These are phyloP conservation scores for Cutaneotrichosporon sp. DNA, from an alignment of 1,284 basidiomycete genomes.

Conservation along the genomic window DNA sequence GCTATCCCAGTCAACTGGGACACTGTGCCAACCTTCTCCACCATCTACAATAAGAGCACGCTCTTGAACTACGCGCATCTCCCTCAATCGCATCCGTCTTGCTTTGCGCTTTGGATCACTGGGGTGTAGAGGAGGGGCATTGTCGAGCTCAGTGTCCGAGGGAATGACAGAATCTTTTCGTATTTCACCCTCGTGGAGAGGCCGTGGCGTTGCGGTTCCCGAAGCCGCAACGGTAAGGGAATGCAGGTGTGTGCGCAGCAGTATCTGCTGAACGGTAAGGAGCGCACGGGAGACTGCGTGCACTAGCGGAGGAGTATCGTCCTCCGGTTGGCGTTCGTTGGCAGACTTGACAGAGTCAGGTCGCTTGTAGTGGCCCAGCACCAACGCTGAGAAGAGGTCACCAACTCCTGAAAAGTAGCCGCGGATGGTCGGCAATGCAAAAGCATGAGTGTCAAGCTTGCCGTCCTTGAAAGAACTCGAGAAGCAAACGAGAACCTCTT, in stretches of 20 bases:
- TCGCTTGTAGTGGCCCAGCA: slow-evolving; percentile 70
- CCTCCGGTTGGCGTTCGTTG: neutral
- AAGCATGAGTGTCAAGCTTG: slow-evolving; percentile 56
- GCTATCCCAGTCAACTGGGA: slow-evolving; percentile 30
- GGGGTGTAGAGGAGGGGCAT: slow-evolving; percentile 27
- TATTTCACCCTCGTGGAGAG: slow-evolving; percentile 18
- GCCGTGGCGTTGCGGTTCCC: slow-evolving; percentile 28
- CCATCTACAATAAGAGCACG: slow-evolving; percentile 47
- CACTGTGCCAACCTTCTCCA: slow-evolving; percentile 37
- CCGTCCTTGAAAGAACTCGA: slow-evolving; percentile 41
- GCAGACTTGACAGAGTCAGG: neutral
- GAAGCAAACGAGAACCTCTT: slow-evolving; percentile 67
- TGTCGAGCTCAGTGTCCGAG: slow-evolving; percentile 68
- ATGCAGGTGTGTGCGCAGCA: slow-evolving; percentile 64
- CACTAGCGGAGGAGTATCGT: slow-evolving; percentile 49
- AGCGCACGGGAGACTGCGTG: slow-evolving; percentile 65
- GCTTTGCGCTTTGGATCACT: slow-evolving; percentile 61
- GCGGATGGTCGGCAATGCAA: slow-evolving; percentile 70
- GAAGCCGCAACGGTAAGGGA: slow-evolving; percentile 19
- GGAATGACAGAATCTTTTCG: slow-evolving; percentile 28
- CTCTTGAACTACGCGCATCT: slow-evolving; percentile 72
- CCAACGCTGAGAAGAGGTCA: slow-evolving; percentile 91
- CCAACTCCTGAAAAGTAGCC: slow-evolving; percentile 97
- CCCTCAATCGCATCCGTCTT: slow-evolving; percentile 70
- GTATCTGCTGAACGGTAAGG: slow-evolving; percentile 76